Evolutionary conservation across 805 yeast genomes (phyloP), one percentile per base, ranked within the genome.

Genomic region (Cyberlindnera mrakii): DNA sequence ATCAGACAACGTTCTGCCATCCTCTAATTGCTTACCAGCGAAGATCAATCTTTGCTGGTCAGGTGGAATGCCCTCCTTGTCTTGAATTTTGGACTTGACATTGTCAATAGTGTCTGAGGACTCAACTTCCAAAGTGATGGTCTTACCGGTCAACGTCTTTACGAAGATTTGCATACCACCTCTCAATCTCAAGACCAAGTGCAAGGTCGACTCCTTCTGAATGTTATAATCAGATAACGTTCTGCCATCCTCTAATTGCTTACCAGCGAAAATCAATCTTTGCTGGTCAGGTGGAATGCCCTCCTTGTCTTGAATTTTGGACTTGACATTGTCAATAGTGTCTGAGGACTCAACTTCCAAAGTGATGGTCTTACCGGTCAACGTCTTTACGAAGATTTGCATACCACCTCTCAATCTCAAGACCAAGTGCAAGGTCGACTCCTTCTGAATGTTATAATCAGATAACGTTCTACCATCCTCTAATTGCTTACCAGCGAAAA

Each of bases 221-320:
- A 87, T 87, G 80, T 86, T 87, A 82, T 87, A 87, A 70, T 87
- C 96, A 41, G 95, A 84, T 53, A 87, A 73, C 46, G 96, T 87
- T 75, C 96, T 84, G 58, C 96, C 96, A 58, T 87, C 96, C 72
- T 87, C 96, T 58, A 87, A 75, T 70, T 87, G 96, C 75, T 87
- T 87, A 77, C 96, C 96, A 58, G 96, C 96, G 62, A 87, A 87
- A 70, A 87, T 87, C 61, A 87, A 75, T 74, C 96, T 81, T 72
- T 88, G 96, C 74, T 91, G 97, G 75, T 90, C 97, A 65, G 97
- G 97, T 71, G 97, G 97, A 60, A 90, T 90, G 68, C 97, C 97
- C 74, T 90, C 97, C 80, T 90, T 89, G 80, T 90, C 96, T 75
- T 88, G 96, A 71, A 89, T 89, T 82, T 89, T 89, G 15, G 90